phyloP scores from a whole-genome alignment of 2,329 filamentous ascomycete genomes.

The Hypomyces rosellus region DNA sequence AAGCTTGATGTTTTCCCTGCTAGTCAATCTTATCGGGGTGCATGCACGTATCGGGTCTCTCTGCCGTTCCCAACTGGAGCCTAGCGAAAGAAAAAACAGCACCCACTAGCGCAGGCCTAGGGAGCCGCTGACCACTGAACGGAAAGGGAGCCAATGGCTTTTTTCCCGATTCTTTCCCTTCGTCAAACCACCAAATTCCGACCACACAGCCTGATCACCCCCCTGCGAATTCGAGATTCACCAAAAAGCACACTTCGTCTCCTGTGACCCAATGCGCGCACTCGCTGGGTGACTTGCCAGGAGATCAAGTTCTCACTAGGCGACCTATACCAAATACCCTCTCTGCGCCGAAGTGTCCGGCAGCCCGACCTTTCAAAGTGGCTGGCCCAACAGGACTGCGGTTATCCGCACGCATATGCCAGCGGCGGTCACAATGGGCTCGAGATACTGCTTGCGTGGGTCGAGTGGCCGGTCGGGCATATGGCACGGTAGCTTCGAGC shows the following conservation, averaged over 20 bases:
- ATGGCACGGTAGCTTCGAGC: conserved; percentile 23
- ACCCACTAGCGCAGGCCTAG: background rate
- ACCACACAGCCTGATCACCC: background rate
- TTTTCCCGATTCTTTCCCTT: background rate
- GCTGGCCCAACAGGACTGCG: conserved; percentile 34
- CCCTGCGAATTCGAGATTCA: background rate
- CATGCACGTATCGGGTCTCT: background rate
- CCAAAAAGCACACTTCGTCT: background rate
- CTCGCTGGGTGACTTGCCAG: background rate
- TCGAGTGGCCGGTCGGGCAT: conserved; percentile 32
- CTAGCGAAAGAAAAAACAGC: background rate
- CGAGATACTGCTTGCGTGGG: conserved; percentile 31
- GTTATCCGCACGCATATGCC: conserved; percentile 37
- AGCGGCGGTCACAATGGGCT: conserved; percentile 31
- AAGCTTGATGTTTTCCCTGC: background rate
- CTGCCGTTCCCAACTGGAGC: background rate
- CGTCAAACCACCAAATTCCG: background rate
- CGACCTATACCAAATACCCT: background rate
- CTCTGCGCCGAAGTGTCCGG: conserved; percentile 2
- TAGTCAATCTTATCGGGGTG: background rate
- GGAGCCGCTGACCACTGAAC: background rate
- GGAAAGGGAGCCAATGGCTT: background rate
- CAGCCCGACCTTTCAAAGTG: conserved; percentile 23
- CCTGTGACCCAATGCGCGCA: background rate
- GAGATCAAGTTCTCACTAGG: background rate